Conservation (phyloP, 257 asterid species). For the Solanum acaule region DNA sequence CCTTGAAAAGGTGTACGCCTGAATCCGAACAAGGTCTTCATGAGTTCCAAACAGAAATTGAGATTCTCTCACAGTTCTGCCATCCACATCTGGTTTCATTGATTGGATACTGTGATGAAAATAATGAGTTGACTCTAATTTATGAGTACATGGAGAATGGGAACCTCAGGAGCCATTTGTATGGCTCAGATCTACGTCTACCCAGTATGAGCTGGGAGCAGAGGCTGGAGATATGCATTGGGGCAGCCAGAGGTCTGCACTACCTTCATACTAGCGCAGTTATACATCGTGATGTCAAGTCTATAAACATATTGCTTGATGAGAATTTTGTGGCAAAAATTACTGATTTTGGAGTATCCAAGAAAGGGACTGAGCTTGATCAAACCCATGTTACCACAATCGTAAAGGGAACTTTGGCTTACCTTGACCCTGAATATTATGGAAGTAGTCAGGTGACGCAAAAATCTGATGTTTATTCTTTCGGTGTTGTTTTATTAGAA, state of each 20-base stretch:
- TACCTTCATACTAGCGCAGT: not conserved
- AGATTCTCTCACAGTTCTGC: too few species aligned
- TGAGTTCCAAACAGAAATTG: too few species aligned
- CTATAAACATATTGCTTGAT: not conserved
- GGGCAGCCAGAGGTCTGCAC: too few species aligned
- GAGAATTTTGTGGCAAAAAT: not conserved
- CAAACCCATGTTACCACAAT: not conserved
- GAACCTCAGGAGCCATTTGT: too few species aligned
- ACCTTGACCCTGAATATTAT: not conserved
- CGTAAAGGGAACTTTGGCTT: not conserved
- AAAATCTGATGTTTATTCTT: not conserved
- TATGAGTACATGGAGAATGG: too few species aligned
- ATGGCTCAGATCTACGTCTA: too few species aligned
- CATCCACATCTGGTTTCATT: too few species aligned
- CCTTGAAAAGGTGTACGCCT: too few species aligned
- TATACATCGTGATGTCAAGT: not conserved
- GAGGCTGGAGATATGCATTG: not conserved
- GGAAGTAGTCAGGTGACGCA: not conserved
- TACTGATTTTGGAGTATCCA: not conserved
- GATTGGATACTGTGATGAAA: too few species aligned
- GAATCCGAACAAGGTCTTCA: too few species aligned
- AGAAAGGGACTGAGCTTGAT: not conserved
- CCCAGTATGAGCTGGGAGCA: too few species aligned
- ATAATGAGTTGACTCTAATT: too few species aligned
- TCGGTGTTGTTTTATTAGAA: not conserved